Evolutionary conservation across 1,139 yeast genomes (phyloP).

Genomic region (Kluyveromyces sp.): DNA sequence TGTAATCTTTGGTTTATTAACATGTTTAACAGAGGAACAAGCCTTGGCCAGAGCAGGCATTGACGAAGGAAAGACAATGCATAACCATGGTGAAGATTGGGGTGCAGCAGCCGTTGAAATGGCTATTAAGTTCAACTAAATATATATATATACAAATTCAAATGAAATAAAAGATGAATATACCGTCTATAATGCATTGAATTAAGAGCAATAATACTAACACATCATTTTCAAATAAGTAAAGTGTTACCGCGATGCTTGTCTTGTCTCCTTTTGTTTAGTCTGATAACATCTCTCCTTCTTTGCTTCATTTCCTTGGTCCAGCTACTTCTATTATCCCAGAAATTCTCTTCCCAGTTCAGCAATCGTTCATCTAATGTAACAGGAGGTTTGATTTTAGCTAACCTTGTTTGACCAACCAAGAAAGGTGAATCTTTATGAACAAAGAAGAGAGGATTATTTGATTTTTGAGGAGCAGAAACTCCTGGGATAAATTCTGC

Average conservation of each 20-base stretch:
- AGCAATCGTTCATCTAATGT: constrained; percentile 39
- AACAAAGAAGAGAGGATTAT: constrained; percentile 63
- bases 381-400: constrained; percentile 38
- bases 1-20: constrained; percentile 85
- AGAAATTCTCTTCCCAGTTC: constrained; percentile 70
- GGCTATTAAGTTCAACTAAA: constrained; percentile 46
- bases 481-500: constrained; percentile 11
- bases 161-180: neutral
- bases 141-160: neutral
- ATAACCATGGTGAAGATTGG: constrained; percentile 98
- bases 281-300: constrained; percentile 64
- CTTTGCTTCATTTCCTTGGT: constrained; percentile 68
- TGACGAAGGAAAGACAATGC: constrained; percentile 55
- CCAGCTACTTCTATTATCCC: constrained; percentile 76
- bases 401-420: constrained; percentile 72
- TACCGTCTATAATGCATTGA: too few species aligned
- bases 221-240: constrained; percentile 3
- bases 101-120: constrained; percentile 99
- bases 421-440: constrained; percentile 83
- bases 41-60: constrained; percentile 93
- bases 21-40: constrained; percentile 90
- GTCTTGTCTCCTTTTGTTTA: constrained; percentile 41
- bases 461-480: constrained; percentile 5
- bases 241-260: constrained; percentile 10
- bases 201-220: neutral